Percentiles rank a stretch among this genome's conserved stretches.
Evolutionary conservation across 495 filamentous ascomycete genomes (phyloP).

Genomic region (Penicillium mononematosum): DNA sequence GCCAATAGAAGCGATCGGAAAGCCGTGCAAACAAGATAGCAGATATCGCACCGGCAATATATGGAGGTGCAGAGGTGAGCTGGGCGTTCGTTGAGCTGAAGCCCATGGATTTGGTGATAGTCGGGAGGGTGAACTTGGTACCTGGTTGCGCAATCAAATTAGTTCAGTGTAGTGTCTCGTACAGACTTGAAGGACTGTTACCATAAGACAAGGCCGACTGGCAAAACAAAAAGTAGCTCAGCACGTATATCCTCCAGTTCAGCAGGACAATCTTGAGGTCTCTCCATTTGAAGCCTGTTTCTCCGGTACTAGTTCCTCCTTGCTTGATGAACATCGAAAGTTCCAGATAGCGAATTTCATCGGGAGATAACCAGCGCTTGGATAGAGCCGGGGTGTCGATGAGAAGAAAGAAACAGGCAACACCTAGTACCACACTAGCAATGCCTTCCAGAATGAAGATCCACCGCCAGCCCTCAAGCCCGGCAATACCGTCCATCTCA

Average conservation of each 20-base stretch:
- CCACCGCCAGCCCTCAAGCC: conserved; percentile 69
- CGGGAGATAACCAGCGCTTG: conserved; percentile 20
- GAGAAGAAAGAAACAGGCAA: conserved; percentile 52
- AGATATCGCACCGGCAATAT: conserved; percentile 6
- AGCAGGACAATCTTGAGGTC: conserved; percentile 23
- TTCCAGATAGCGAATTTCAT: conserved; percentile 31
- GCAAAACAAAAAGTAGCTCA: conserved; percentile 28
- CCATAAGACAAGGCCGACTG: conserved; percentile 32
- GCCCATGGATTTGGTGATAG: conserved; percentile 5
- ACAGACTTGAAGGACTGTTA: background rate
- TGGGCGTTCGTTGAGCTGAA: conserved; percentile 1
- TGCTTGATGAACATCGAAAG: conserved; percentile 33
- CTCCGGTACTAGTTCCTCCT: conserved; percentile 23
- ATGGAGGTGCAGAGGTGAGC: background rate
- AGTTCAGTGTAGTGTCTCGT: background rate
- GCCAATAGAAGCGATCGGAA: conserved; percentile 2
- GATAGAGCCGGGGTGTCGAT: conserved; percentile 28
- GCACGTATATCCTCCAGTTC: conserved; percentile 32
- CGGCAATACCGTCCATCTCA: conserved; percentile 62
- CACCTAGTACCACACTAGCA: conserved; percentile 55
- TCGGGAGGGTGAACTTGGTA: conserved; percentile 6
- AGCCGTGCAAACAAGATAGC: background rate
- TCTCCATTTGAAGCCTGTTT: conserved; percentile 20
- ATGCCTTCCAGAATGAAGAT: conserved; percentile 66
- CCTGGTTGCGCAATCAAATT: background rate